These are phyloP conservation scores for Cladosporium austrohemisphaericum DNA, from an alignment of 2,329 filamentous ascomycete species.

Conservation along the genomic window DNA sequence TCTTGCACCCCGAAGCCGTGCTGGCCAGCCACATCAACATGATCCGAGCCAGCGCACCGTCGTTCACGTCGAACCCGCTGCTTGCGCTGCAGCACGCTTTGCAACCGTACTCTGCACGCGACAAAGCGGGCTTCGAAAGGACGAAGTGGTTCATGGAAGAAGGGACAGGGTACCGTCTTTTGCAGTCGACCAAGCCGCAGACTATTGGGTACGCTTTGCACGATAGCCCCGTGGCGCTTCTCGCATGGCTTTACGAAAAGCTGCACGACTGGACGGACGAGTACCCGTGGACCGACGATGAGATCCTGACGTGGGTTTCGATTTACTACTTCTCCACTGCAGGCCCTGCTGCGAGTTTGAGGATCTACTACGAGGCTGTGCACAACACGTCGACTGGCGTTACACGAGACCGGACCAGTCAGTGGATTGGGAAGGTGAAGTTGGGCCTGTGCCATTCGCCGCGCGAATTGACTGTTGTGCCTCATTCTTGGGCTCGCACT, in stretches of 20 bases:
- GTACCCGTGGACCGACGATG: slow-evolving; percentile 72
- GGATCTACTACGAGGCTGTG: slow-evolving; percentile 69
- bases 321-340: slow-evolving; percentile 69
- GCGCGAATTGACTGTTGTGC: slow-evolving; percentile 53
- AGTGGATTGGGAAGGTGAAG: slow-evolving; percentile 47
- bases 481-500: slow-evolving; percentile 55
- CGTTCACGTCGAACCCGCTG: slow-evolving; percentile 50
- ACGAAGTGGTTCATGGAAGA: slow-evolving; percentile 55
- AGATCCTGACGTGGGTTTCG: slow-evolving; percentile 70
- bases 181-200: slow-evolving; percentile 66
- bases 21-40: slow-evolving; percentile 63
- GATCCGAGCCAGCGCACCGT: slow-evolving; percentile 49
- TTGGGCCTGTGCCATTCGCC: slow-evolving; percentile 56
- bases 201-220: slow-evolving; percentile 67
- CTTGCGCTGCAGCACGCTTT: slow-evolving; percentile 56
- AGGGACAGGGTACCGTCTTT: slow-evolving; percentile 56
- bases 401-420: slow-evolving; percentile 34
- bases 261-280: slow-evolving; percentile 70
- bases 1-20: slow-evolving; percentile 55
- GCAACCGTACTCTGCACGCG: slow-evolving; percentile 51
- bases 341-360: slow-evolving; percentile 62
- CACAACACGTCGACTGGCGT: slow-evolving; percentile 37
- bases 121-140: slow-evolving; percentile 52
- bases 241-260: slow-evolving; percentile 81
- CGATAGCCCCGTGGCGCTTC: slow-evolving; percentile 65